Base-by-base conservation (phyloP, 2,329 filamentous ascomycete species). In the Scopulariopsis brevicaulis region DNA sequence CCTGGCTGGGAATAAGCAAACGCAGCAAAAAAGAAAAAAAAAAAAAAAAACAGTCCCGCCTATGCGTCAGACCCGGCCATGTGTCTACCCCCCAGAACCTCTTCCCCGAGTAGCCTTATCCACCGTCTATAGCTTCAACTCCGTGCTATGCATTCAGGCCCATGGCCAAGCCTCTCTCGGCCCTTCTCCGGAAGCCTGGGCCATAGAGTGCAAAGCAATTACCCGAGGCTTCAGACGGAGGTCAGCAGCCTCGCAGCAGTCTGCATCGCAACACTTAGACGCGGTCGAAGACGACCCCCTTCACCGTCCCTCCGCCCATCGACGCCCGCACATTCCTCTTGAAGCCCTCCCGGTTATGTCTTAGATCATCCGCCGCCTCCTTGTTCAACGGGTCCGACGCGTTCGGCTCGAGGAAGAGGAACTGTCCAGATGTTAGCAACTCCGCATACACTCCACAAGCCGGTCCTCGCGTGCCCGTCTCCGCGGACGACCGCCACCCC, bases 381-480 rank as follows among this genome's bases (percentile, higher is more conserved):
- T 99, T 96, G 74, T 99, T 99, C 61, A 99, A 77, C n/a, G 94
- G 94, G 69, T 99, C 94, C 54, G 89, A 92, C 11, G 94, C 91
- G 69, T 99, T 99, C 20, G 94, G 94, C 71, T 99, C 94, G 62
- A 97, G 85, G 80, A 99, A 99, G 56, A 99, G 80, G 69, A 97
- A 97, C 87, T 96, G 71, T 54, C 58, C 46, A 50, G 22, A 50
- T 8, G 40, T 46, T n/a, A 46, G 40, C 18, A 46, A 4, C 28
- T 8, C 28, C 28, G n/a, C n/a, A n/a, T 32, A 32, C 28, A 32
- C 28, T n/a, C 40, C 15, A 46, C 40, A 46, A 6, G 15, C 7
- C 11, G 15, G 18, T 32, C 15, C 20, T 32, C 12, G 25, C 28
- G 24, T n/a, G 34, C 40, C 20, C 12, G 24, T 14, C 40, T n/a